These are phyloP conservation scores for Ophiostoma piceae DNA, from an alignment of 2,329 filamentous ascomycete genomes.

Conservation along the genomic window DNA sequence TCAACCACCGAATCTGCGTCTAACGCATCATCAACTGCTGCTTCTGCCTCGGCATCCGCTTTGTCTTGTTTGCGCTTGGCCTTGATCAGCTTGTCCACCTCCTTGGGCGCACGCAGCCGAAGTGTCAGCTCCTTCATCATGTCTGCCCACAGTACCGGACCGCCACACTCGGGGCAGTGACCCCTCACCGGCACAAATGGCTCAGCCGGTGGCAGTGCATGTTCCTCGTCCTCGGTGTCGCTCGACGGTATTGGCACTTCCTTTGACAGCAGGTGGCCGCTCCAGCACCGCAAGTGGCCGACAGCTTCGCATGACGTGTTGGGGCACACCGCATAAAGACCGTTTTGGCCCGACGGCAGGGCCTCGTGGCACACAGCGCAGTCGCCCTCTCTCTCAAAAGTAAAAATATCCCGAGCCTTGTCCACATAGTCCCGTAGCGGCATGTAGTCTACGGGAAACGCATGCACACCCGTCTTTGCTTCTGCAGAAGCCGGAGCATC, in stretches of 20 bases:
- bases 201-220: slow-evolving; percentile 11
- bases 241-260: slow-evolving; percentile 30
- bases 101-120: slow-evolving; percentile 63
- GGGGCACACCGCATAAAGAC: slow-evolving; percentile 54
- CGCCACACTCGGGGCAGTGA: slow-evolving; percentile 64
- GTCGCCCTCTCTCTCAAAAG: slow-evolving; percentile 51
- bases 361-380: slow-evolving; percentile 50
- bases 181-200: slow-evolving; percentile 63
- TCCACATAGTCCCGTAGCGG: slow-evolving; percentile 49
- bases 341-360: slow-evolving; percentile 41
- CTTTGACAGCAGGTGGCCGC: slow-evolving; percentile 44
- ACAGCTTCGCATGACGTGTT: slow-evolving; percentile 50
- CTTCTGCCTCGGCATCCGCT: slow-evolving; percentile 5
- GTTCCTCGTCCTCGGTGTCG: background rate
- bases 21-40: background rate
- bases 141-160: slow-evolving; percentile 61
- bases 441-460: slow-evolving; percentile 51
- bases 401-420: slow-evolving; percentile 50
- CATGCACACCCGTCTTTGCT: slow-evolving; percentile 40
- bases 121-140: slow-evolving; percentile 80
- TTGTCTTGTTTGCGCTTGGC: slow-evolving; percentile 26
- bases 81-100: slow-evolving; percentile 64
- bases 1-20: background rate
- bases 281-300: slow-evolving; percentile 58
- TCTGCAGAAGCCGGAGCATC: background rate